These are phyloP conservation scores for Periconia macrospinosa DNA, from an alignment of 2,329 filamentous ascomycete species.

Conservation along the genomic window DNA sequence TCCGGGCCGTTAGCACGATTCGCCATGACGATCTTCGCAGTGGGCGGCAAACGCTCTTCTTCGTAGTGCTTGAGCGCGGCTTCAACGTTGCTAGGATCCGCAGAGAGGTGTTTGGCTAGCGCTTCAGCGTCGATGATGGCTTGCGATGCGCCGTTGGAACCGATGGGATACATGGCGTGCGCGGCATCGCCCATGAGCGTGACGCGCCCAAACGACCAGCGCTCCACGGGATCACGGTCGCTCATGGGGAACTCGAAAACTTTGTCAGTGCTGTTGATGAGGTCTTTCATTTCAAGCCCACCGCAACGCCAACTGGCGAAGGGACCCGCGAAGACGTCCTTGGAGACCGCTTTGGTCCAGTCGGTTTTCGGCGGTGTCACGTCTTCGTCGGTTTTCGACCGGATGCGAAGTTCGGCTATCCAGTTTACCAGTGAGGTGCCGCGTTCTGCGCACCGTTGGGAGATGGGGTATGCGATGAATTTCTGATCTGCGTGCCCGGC, in stretches of 20 bases:
- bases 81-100: constrained; percentile 23
- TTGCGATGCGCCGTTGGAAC: constrained; percentile 49
- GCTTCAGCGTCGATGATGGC: constrained; percentile 50
- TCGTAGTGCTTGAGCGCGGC: constrained; percentile 45
- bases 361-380: constrained; percentile 49
- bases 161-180: constrained; percentile 49
- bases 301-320: constrained; percentile 49
- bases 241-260: constrained; percentile 54
- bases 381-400: constrained; percentile 47
- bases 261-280: constrained; percentile 47
- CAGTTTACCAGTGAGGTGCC: constrained; percentile 50
- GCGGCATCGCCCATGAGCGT: constrained; percentile 49
- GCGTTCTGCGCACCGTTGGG: constrained; percentile 34
- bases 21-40: constrained; percentile 51
- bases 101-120: constrained; percentile 37
- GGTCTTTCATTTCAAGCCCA: constrained; percentile 46
- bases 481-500: constrained; percentile 52
- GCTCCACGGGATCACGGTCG: constrained; percentile 46
- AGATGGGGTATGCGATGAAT: constrained; percentile 53
- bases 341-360: constrained; percentile 48
- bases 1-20: constrained; percentile 52
- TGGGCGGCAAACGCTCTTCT: constrained; percentile 44
- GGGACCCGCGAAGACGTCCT: constrained; percentile 43
- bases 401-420: constrained; percentile 50
- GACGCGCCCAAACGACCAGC: constrained; percentile 40